Percentiles rank a stretch among this genome's conserved stretches.
Evolutionary conservation across 495 filamentous ascomycete genomes (phyloP).

Genomic region (Hyaloscypha variabilis): DNA sequence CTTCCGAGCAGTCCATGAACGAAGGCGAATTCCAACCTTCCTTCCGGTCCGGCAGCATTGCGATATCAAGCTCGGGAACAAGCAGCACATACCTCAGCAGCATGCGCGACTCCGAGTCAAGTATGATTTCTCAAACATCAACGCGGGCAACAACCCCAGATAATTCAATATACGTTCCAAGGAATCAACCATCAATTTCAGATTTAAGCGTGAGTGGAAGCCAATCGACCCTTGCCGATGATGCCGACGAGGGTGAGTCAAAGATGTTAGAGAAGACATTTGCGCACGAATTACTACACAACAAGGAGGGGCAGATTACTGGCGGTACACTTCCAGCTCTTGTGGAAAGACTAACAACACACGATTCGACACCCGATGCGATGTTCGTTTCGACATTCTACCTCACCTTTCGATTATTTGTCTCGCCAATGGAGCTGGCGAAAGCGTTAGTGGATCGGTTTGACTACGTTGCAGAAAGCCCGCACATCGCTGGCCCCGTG

Average conservation of each 20-base stretch:
- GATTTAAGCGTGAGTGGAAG: slow-evolving; percentile 59
- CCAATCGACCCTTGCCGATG: slow-evolving; percentile 68
- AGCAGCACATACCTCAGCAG: slow-evolving; percentile 77
- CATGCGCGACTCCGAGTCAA: slow-evolving; percentile 78
- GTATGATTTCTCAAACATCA: slow-evolving; percentile 77
- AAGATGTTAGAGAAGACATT: slow-evolving; percentile 82
- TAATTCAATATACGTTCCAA: slow-evolving; percentile 42
- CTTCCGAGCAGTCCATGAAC: slow-evolving; percentile 41
- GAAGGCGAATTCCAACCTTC: slow-evolving; percentile 49
- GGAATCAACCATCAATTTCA: slow-evolving; percentile 49
- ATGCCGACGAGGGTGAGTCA: slow-evolving; percentile 76
- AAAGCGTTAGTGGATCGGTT: slow-evolving; percentile 85
- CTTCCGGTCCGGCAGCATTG: slow-evolving; percentile 51
- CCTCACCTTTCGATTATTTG: slow-evolving; percentile 95
- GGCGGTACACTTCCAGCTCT: slow-evolving; percentile 90
- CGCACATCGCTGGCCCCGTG: slow-evolving; percentile 73
- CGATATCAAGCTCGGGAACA: slow-evolving; percentile 55
- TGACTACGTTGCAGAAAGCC: slow-evolving; percentile 82
- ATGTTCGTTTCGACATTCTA: slow-evolving; percentile 95
- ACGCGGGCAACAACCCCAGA: slow-evolving; percentile 93
- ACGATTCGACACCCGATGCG: slow-evolving; percentile 90
- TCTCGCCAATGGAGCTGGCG: slow-evolving; percentile 77
- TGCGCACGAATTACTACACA: slow-evolving; percentile 86
- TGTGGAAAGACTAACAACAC: slow-evolving; percentile 90
- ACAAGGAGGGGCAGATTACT: slow-evolving; percentile 93